Conservation (phyloP, 371 early-diverging fungal genomes). For the Mortierella sp. region DNA sequence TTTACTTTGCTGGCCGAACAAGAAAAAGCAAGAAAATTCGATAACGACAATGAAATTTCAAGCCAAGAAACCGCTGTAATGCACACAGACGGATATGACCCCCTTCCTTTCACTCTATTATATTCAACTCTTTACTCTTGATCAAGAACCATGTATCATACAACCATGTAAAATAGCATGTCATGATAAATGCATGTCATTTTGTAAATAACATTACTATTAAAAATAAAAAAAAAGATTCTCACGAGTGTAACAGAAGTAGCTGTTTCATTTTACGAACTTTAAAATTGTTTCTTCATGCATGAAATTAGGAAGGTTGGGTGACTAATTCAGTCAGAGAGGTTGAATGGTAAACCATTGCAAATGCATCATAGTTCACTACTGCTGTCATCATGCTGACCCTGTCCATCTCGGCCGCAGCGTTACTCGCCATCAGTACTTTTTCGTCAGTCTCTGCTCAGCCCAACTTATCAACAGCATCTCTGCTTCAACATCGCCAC, state of each 20-base stretch:
- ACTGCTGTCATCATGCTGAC: conserved; percentile 14
- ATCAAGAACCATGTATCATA: conserved; percentile 16
- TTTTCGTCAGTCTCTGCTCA: conserved; percentile 9
- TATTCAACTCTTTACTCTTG: conserved; percentile 1
- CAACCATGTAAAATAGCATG: conserved; percentile 12
- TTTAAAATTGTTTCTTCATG: too few species aligned
- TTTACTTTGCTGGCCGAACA: neutral
- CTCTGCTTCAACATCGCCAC: conserved; percentile 43
- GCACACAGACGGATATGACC: neutral
- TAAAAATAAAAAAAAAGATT: too few species aligned
- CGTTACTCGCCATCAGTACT: conserved; percentile 22
- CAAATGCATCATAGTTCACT: neutral
- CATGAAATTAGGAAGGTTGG: too few species aligned
- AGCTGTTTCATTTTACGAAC: too few species aligned
- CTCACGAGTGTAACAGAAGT: too few species aligned
- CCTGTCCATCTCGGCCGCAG: conserved; percentile 30
- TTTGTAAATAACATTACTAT: neutral
- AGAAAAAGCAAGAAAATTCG: neutral
- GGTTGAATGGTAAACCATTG: too few species aligned
- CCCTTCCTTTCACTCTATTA: neutral
- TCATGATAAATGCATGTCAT: neutral
- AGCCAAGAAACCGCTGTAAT: neutral
- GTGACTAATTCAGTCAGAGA: too few species aligned
- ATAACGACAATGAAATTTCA: neutral
- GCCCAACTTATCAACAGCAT: neutral